Evolutionary conservation across 441 rosid species (phyloP), one percentile per base, ranked within the genome.

Genomic region (Syzygium malaccense): DNA sequence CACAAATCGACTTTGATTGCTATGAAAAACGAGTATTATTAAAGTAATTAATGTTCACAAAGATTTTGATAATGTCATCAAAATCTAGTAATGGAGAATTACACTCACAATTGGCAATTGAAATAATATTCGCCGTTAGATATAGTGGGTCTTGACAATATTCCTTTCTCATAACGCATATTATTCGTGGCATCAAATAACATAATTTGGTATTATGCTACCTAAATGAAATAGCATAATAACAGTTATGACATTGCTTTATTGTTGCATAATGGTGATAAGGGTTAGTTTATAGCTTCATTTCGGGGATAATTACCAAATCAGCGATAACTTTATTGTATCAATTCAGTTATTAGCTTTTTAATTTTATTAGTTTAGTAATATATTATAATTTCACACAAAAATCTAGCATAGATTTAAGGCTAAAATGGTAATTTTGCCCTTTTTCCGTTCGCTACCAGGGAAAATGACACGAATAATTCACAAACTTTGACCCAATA

Each of bases 1-100:
- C 14, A 56, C 25, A 28, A 85, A 83, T 87, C 20, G 53, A 89
- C 26, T 86, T 89, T 88, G 86, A 87, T 90, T 0, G 1, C 53
- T 87, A 68, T 71, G 37, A 71, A 37, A 25, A 20, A 23, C 0
- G 0, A 0, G 7, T 37, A 20, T 71, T 17, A 37, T 37, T 37
- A 20, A 25, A 11, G 28, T 37, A 11, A 41, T 0, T 71, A 37
- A 71, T 71, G 37, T 71, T 37, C 1, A 18, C 26, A 71, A 71
- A 71, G 28, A 71, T 37, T 37, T 71, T 14, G 4, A 71, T 37
- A 20, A 71, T 20, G 48, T 71, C 80, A 71, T 0, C 28, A 71
- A 20, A 71, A 37, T 37, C 15, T 11, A 37, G 17, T 68, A 32
- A 33, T 18, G 45, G 23, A 71, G 80, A 37, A 20, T 37, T 71